phyloP scores from a whole-genome alignment of 1,284 basidiomycete genomes.

The Cryptococcus depauperatus region DNA sequence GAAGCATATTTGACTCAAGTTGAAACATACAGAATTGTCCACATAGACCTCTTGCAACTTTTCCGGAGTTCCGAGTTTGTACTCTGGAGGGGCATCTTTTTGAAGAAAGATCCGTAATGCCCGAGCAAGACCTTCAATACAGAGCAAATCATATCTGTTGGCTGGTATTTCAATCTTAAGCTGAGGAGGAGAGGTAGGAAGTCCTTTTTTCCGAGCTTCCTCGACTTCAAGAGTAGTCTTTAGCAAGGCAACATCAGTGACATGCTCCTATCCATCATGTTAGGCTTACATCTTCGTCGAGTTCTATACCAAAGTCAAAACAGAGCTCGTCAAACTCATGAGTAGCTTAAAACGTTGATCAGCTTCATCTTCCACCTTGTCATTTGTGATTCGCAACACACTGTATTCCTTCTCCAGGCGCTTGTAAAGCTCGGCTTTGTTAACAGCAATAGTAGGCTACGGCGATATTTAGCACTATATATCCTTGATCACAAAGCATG shows the following conservation, averaged over 20 bases:
- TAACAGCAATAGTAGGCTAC: conserved; percentile 84
- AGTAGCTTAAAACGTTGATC: conserved; percentile 52
- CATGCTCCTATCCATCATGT: background rate
- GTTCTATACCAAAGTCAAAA: conserved; percentile 95
- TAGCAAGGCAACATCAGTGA: conserved; percentile 3
- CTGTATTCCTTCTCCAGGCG: conserved; percentile 78
- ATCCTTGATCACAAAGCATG: no score
- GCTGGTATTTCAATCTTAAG: conserved; percentile 98
- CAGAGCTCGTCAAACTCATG: conserved; percentile 92
- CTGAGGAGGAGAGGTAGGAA: conserved; percentile 77
- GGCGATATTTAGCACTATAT: background rate
- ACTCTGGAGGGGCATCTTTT: conserved; percentile 60
- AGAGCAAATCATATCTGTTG: conserved; percentile 95
- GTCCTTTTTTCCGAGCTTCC: conserved; percentile 67
- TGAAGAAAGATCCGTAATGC: conserved; percentile 80
- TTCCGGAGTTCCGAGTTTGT: conserved; percentile 62
- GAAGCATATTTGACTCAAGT: background rate
- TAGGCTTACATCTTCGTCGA: conserved; percentile 82
- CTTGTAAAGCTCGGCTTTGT: conserved; percentile 89
- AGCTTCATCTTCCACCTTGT: background rate
- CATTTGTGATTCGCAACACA: conserved; percentile 43
- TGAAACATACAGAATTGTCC: conserved; percentile 56
- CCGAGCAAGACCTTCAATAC: conserved; percentile 90
- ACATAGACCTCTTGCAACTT: conserved; percentile 61
- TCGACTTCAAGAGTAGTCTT: conserved; percentile 86